Evolutionary conservation across 345 rosid genomes (phyloP), one percentile per base, ranked within the genome.

Genomic region (Cochlearia excelsa): DNA sequence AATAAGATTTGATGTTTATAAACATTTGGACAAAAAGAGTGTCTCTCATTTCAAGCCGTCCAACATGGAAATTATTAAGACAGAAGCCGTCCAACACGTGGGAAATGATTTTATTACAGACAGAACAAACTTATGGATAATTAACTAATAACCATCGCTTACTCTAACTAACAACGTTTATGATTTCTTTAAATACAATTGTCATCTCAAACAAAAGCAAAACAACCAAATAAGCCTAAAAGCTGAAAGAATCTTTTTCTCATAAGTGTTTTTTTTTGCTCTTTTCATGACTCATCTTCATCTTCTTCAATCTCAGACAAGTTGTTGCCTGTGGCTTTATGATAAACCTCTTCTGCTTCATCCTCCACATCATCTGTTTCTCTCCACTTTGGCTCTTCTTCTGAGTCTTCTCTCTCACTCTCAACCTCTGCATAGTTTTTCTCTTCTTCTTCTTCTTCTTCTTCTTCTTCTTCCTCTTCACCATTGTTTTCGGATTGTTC

Each of bases 361-460:
- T 59, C 45, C 64, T 62, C 74, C 68, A 55, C 29, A 26, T 64
- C 75, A 3, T 59, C 70, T 29, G 70, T 65, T 51, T 65, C 70
- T 59, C 71, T 71, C 70, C 75, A 65, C 33, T 56, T 70, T 3
- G 74, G 74, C 59, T 70, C 69, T 50, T 70, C 74, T 57, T 56
- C 64, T 0, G 52, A 69, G 29, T 56, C 63, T 2, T 62, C 63
- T 49, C 57, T 26, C 26, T 69, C 68, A 56, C 68, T 69, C 68
- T 63, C 43, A 42, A 0, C 67, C 52, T 69, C 68, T 54, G 40
- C 40, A 8, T 37, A 37, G 5, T 54, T 16, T 41, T 54, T 42
- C 57, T 49, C 64, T 44, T 62, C 74, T 43, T 62, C 63, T 52
- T 69, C 7, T 26, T 16, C 8, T 26, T 58, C 59, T 41, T 59